Percentiles rank a stretch among this genome's conserved stretches.
These are phyloP conservation scores for Auricularia heimuer DNA, from an alignment of 768 basidiomycete species.

Conservation along the genomic window DNA sequence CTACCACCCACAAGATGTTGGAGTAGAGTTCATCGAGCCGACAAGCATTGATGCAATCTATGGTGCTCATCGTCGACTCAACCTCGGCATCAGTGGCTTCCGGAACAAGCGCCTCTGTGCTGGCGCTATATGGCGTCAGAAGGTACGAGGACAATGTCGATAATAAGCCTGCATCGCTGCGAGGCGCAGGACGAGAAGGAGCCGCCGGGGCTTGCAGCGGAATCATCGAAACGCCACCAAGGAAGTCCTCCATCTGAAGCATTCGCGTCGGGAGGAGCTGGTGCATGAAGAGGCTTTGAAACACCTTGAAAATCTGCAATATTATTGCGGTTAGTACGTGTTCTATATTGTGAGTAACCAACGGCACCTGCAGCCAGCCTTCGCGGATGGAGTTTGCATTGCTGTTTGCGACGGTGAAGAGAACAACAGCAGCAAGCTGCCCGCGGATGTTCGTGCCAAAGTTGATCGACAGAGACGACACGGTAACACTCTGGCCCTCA, in stretches of 20 bases:
- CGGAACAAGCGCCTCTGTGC: slow-evolving; percentile 65
- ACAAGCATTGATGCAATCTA: slow-evolving; percentile 92
- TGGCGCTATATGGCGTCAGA: slow-evolving; percentile 82
- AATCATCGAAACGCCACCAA: slow-evolving; percentile 89
- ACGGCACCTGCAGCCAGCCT: slow-evolving; percentile 79
- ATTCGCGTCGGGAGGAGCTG: slow-evolving; percentile 83
- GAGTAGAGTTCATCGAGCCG: slow-evolving; percentile 88
- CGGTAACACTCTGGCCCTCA: slow-evolving; percentile 80
- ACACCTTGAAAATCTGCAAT: slow-evolving; percentile 91
- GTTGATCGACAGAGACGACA: slow-evolving; percentile 83
- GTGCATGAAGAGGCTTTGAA: slow-evolving; percentile 90
- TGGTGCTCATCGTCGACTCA: slow-evolving; percentile 88
- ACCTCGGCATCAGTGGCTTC: slow-evolving; percentile 87
- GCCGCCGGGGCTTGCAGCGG: slow-evolving; percentile 73
- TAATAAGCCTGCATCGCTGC: slow-evolving; percentile 82
- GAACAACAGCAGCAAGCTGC: slow-evolving; percentile 90
- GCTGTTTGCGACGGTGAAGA: slow-evolving; percentile 96
- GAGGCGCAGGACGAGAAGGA: slow-evolving; percentile 40
- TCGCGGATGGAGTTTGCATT: slow-evolving; percentile 90
- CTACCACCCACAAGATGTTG: slow-evolving; percentile 68
- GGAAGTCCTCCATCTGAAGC: slow-evolving; percentile 97
- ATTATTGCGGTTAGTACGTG: background rate
- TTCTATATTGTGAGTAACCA: background rate
- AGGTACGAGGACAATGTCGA: slow-evolving; percentile 93
- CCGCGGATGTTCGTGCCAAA: slow-evolving; percentile 95